A percentile compares a stretch with the other conserved stretches of the same genome.
phyloP scores from a whole-genome alignment of 495 filamentous ascomycete species.

The Parathielavia appendiculata region DNA sequence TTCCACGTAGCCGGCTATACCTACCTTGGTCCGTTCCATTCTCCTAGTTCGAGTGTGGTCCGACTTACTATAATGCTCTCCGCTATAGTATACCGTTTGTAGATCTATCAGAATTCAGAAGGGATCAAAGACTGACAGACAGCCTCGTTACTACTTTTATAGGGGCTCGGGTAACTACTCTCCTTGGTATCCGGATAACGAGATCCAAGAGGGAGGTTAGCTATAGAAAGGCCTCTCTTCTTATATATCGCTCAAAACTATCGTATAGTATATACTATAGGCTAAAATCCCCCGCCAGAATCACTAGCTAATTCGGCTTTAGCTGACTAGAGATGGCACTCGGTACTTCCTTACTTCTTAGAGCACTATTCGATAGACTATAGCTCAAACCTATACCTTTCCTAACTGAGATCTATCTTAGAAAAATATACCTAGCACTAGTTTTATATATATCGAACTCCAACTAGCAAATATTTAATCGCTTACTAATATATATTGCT shows the following conservation, averaged over 20 bases:
- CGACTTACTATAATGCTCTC: background rate
- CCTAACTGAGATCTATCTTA: background rate
- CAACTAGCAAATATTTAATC: background rate
- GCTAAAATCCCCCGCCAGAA: conserved; percentile 7
- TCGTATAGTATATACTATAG: background rate
- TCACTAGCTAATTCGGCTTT: background rate
- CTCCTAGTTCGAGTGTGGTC: conserved; percentile 8
- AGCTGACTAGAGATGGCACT: background rate
- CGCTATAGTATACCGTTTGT: background rate
- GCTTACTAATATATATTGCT: conserved; percentile 4
- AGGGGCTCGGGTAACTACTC: background rate
- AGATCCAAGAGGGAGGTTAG: background rate
- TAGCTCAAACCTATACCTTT: background rate
- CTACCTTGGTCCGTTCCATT: background rate
- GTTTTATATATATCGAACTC: background rate
- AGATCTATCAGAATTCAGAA: background rate
- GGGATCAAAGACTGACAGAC: background rate
- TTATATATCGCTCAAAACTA: background rate
- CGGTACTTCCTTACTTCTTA: background rate
- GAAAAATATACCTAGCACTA: conserved; percentile 2
- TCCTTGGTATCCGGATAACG: background rate
- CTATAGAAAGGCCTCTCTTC: background rate
- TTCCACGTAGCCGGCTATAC: background rate
- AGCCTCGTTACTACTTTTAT: background rate
- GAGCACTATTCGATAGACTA: conserved; percentile 11